phyloP scores from a whole-genome alignment of 495 filamentous ascomycete genomes.

The Neohortaea acidophila region DNA sequence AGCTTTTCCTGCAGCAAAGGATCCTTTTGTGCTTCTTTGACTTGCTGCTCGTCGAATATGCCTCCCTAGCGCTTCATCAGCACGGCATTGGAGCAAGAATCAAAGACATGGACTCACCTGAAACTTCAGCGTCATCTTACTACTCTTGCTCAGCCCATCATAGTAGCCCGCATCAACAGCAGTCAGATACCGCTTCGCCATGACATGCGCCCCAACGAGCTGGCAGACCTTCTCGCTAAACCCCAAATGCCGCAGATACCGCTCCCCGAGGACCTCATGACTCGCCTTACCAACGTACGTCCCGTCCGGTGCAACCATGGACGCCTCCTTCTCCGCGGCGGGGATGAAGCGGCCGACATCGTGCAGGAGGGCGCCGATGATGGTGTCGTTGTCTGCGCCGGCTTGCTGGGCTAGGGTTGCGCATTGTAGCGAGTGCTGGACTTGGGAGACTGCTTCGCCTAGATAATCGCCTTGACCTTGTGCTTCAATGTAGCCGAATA shows the following conservation, averaged over 20 bases:
- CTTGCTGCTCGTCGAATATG: not conserved
- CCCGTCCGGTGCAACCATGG: slow-evolving; percentile 2
- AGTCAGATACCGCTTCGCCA: slow-evolving; percentile 6
- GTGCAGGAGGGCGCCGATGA: slow-evolving; percentile 5
- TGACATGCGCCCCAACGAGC: slow-evolving; percentile 7
- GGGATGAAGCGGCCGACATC: slow-evolving; percentile 11
- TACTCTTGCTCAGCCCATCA: slow-evolving; percentile 1
- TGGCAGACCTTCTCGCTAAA: slow-evolving; percentile 10
- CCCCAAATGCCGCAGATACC: slow-evolving; percentile 6
- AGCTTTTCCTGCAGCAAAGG: slow-evolving; percentile 4
- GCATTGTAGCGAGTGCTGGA: slow-evolving; percentile 5
- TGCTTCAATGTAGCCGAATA: slow-evolving; percentile 6
- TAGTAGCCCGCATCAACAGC: slow-evolving; percentile 1
- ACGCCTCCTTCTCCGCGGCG: slow-evolving; percentile 3
- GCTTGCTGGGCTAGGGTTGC: slow-evolving; percentile 4
- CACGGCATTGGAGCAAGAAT: not conserved
- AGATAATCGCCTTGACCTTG: slow-evolving; percentile 8
- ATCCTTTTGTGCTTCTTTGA: slow-evolving; percentile 1
- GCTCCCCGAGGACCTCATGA: slow-evolving; percentile 6
- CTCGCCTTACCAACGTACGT: slow-evolving; percentile 1
- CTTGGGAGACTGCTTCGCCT: slow-evolving; percentile 3
- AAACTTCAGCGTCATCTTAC: slow-evolving; percentile 4
- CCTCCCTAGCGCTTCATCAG: slow-evolving; percentile 3
- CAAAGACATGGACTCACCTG: not conserved
- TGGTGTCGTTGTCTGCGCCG: slow-evolving; percentile 2